Evolutionary conservation across 106 monocot species (phyloP), one percentile per base, ranked within the genome.

Genomic region (Acorus calamus): DNA sequence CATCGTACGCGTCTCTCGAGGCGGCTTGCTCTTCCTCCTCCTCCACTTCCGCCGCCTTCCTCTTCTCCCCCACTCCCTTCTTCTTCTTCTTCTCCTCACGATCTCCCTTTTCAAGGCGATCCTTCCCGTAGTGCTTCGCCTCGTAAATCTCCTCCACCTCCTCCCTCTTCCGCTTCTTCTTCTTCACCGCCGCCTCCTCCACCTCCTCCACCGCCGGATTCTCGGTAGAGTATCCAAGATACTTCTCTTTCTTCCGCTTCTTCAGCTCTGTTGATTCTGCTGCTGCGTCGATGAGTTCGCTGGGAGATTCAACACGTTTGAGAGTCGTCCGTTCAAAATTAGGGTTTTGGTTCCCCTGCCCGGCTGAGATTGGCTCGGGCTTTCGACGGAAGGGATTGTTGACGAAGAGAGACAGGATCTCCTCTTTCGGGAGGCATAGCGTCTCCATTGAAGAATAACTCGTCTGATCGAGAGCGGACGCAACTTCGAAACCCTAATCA

Each of bases 341-440:
- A 28, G 28, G 28, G 28, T 28, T 0, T 28, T 28, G 28, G 1
- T 28, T 28, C 28, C 28, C 28, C 28, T 28, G 28, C 28, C 0
- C 28, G 47, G 52, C 13, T 49, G 70, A 42, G 42, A 43, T 50
- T 60, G 69, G 61, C 6, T 80, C 62, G 67, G 74, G 73, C 49
- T 90, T 82, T 46, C 96, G 87, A 53, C 96, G 90, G 77, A 91
- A 96, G 13, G 96, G 96, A 62, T 96, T 96, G 74, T 81, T 83
- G 52, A 63, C 46, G 80, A 96, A 96, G 70, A 96, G 90, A 47
- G 78, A 80, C 12, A 69, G 63, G 54, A 90, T 49, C 45, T 67
- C 71, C 46, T 48, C 69, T 28, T 28, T 28, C 28, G 28, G 53
- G 45, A 44, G 8, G 43, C 11, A 12, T 59, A 47, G 3, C 49